Evolutionary conservation across 1,139 yeast species (phyloP).

Genomic region (Saccharomyces pastorianus): DNA sequence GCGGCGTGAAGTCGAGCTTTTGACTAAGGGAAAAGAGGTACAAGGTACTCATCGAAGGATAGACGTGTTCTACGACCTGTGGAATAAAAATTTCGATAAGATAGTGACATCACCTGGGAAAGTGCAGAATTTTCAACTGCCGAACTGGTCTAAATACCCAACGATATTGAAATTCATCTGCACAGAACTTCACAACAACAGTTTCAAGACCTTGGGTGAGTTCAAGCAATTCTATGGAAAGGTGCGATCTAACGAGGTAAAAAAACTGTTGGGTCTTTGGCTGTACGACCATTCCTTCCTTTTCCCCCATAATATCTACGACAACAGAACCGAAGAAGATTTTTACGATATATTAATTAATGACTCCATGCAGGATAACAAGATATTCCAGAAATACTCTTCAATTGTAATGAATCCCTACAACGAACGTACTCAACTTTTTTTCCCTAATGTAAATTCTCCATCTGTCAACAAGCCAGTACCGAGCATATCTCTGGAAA

Average conservation of each 20-base stretch:
- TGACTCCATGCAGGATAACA: conserved; percentile 2
- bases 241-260: conserved; percentile 11
- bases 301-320: not conserved
- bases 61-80: conserved; percentile 18
- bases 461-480: not conserved
- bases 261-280: conserved; percentile 7
- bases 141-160: conserved; percentile 23
- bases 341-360: conserved; percentile 2
- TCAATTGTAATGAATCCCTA: conserved; percentile 1
- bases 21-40: not conserved
- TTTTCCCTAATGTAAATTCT: not conserved
- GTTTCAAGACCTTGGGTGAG: conserved; percentile 18
- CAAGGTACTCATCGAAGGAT: conserved; percentile 3
- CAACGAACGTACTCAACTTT: conserved; percentile 1
- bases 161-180: conserved; percentile 13
- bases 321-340: not conserved
- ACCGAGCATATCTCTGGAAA: conserved; percentile 2
- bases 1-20: conserved; percentile 9
- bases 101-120: conserved; percentile 11
- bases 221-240: conserved; percentile 20
- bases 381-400: conserved; percentile 3
- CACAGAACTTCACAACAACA: conserved; percentile 14
- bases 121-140: conserved; percentile 23
- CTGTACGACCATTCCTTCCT: conserved; percentile 4
- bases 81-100: conserved; percentile 18